These are phyloP conservation scores for Coprinellus micaceus DNA, from an alignment of 768 basidiomycete species.

Conservation along the genomic window DNA sequence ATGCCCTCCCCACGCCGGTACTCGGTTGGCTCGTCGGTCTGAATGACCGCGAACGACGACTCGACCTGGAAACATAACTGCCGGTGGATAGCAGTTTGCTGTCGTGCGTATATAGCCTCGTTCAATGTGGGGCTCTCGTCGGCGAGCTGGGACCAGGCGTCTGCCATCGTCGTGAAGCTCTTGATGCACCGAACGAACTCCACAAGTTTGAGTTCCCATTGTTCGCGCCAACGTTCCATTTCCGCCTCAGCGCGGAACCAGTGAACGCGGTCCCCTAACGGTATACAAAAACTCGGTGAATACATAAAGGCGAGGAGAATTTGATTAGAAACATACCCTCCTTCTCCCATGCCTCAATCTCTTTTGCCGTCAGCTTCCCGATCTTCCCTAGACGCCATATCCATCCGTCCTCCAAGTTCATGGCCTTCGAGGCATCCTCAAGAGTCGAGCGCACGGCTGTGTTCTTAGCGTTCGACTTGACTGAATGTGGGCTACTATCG, in stretches of 20 bases:
- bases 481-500: background rate
- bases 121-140: background rate
- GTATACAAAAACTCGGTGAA: background rate
- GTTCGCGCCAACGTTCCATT: slow-evolving; percentile 1
- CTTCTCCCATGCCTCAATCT: background rate
- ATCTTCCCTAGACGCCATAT: background rate
- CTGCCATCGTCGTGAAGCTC: background rate
- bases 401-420: background rate
- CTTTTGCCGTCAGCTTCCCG: background rate
- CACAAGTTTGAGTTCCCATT: background rate
- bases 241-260: slow-evolving; percentile 5
- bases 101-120: background rate
- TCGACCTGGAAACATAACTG: too few species aligned
- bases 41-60: background rate
- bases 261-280: background rate
- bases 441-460: too few species aligned
- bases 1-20: background rate
- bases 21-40: background rate
- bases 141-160: background rate
- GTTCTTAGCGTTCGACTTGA: background rate
- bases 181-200: background rate
- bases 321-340: background rate
- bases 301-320: too few species aligned
- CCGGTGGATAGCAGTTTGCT: background rate
- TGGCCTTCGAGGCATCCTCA: background rate